Evolutionary conservation across 2,329 filamentous ascomycete genomes (phyloP), one percentile per base, ranked within the genome.

Genomic region (Apiospora hydei): DNA sequence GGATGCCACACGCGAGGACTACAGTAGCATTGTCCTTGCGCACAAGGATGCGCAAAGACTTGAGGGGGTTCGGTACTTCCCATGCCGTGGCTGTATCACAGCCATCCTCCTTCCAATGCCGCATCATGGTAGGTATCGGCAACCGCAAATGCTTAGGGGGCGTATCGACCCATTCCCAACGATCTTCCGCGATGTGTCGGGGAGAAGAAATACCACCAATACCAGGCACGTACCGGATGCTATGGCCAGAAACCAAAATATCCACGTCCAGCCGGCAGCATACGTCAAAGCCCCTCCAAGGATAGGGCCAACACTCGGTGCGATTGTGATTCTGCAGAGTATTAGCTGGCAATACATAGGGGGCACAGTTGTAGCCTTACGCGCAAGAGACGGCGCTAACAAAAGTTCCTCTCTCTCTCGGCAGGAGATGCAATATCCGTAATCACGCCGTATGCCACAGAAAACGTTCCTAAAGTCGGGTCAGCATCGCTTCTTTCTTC

Each of bases 181-280:
- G 4, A 81, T 73, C 1, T 72, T 74, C 8, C 80, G 77, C 21
- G 73, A 75, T 0, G 80, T 82, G 70, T 83, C 81, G 0, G 78
- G 81, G 16, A 78, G 73, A 57, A 76, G 73, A 0, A 77, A n/a
- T 0, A 73, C 67, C 18, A 78, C 72, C 11, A 72, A 69, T 3
- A 75, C 38, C 3, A 78, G 71, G 43, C 74, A 74, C 8, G 70
- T 38, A 21, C 72, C 78, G 6, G 77, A 75, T 8, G 79, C 73
- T 57, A 83, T 83, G 1, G 79, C 74, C 43, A 83, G 78, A 3
- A 83, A 77, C 81, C 82, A 83, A 61, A 83, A 83, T 3, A 81
- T 77, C 81, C 81, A 83, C 3, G 78, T 72, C 82, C 81, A 83
- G 7, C 81, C 81, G 21, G 76, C 77, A 0, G 73, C 76, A 71